Evolutionary conservation across 2,329 filamentous ascomycete species (phyloP).

Genomic region (Podosphaera fusca): DNA sequence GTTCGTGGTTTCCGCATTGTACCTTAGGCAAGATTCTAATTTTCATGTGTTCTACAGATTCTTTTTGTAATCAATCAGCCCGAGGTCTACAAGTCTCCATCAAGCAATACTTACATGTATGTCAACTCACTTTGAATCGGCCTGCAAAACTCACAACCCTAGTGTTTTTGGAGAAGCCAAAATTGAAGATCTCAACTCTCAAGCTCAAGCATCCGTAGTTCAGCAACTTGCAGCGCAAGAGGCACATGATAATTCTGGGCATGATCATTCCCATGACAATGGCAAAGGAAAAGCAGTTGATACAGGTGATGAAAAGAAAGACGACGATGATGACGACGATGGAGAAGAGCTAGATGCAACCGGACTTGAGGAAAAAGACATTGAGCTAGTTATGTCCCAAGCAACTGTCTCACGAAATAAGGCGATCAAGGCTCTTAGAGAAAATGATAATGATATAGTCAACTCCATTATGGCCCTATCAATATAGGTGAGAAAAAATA

Average conservation of each 20-base stretch:
- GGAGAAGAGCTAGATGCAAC: slow-evolving; percentile 87
- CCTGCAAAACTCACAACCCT: slow-evolving; percentile 4
- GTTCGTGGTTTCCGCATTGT: too few relatives aligned
- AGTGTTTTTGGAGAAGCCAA: slow-evolving; percentile 99
- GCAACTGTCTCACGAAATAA: slow-evolving; percentile 93
- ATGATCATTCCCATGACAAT: slow-evolving; percentile 53
- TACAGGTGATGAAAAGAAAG: slow-evolving; percentile 46
- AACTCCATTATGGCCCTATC: slow-evolving; percentile 99
- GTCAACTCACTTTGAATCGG: slow-evolving; percentile 17
- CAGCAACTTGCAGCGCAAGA: slow-evolving; percentile 74
- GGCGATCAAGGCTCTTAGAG: slow-evolving; percentile 93
- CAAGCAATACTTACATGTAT: slow-evolving; percentile 99
- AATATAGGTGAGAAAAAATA: slow-evolving; percentile 31
- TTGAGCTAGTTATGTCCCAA: slow-evolving; percentile 97
- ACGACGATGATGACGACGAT: slow-evolving; percentile 66
- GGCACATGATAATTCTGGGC: slow-evolving; percentile 27
- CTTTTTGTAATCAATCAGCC: slow-evolving; percentile 99
- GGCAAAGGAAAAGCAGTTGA: slow-evolving; percentile 37
- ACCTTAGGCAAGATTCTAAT: slow-evolving; percentile 4
- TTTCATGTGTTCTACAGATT: slow-evolving; percentile 35
- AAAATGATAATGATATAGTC: slow-evolving; percentile 99
- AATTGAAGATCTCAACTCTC: slow-evolving; percentile 98
- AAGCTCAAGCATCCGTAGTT: slow-evolving; percentile 84
- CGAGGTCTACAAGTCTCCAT: slow-evolving; percentile 97
- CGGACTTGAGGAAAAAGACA: slow-evolving; percentile 95